phyloP scores from a whole-genome alignment of 371 early-diverging fungal species.

The Rhizopus arrhizus region DNA sequence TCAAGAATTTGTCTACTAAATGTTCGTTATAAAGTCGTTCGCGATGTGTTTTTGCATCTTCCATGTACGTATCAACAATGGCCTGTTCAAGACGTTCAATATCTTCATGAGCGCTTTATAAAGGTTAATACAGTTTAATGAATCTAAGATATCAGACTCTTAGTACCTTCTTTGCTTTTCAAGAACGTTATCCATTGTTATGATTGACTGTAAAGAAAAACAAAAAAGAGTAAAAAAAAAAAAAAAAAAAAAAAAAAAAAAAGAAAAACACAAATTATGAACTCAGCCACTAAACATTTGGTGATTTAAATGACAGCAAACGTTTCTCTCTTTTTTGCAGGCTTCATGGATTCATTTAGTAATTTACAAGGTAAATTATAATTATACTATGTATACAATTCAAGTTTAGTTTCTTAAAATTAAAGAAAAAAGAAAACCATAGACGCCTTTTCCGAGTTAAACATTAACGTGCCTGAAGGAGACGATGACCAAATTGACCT shows the following conservation, averaged over 20 bases:
- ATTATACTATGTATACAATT: neutral
- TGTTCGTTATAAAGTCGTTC: constrained; percentile 86
- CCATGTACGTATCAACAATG: constrained; percentile 79
- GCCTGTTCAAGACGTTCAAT: constrained; percentile 91
- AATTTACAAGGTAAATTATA: neutral
- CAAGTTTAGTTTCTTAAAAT: neutral
- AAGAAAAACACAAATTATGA: neutral
- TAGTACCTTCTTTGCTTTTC: constrained; percentile 70
- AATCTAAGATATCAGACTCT: too few relatives aligned
- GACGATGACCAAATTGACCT: constrained; percentile 16
- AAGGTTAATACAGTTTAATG: neutral
- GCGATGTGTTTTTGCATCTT: constrained; percentile 75
- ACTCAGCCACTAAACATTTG: constrained; percentile 5
- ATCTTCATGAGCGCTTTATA: constrained; percentile 80
- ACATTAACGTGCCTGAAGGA: constrained; percentile 11
- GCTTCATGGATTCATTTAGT: neutral
- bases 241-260: constrained; percentile 1
- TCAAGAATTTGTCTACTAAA: constrained; percentile 71
- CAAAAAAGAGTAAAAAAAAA: neutral
- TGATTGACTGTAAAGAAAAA: neutral
- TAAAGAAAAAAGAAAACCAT: neutral
- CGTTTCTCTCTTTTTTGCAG: too few relatives aligned
- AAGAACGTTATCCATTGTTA: constrained; percentile 65
- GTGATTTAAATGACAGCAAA: too few relatives aligned
- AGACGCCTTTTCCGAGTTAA: constrained; percentile 32